These are phyloP conservation scores for Kondoa subrosea DNA, from an alignment of 768 basidiomycete species.

Conservation along the genomic window DNA sequence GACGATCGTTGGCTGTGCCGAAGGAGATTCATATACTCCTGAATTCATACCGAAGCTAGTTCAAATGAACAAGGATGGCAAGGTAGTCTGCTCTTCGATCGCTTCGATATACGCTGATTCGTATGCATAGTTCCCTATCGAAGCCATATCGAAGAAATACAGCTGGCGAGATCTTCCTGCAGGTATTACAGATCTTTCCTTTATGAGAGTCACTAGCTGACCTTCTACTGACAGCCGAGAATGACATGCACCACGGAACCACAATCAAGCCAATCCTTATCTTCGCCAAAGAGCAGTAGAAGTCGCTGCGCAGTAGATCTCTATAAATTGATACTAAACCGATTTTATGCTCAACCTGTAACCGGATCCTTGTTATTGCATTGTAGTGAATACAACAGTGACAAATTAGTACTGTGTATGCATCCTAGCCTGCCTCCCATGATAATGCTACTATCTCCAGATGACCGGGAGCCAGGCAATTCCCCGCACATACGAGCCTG, in stretches of 20 bases:
- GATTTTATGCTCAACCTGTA: conserved; percentile 6
- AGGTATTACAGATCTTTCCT: not conserved
- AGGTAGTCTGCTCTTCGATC: not conserved
- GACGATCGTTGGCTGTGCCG: not conserved
- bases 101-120: too few relatives aligned
- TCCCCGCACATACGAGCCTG: too few relatives aligned
- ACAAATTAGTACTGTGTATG: too few relatives aligned
- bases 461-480: too few relatives aligned
- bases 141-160: not conserved
- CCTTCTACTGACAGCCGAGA: not conserved
- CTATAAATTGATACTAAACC: not conserved
- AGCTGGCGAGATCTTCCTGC: not conserved
- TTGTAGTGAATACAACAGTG: too few relatives aligned
- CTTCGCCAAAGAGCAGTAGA: conserved; percentile 17
- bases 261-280: not conserved
- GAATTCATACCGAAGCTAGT: not conserved
- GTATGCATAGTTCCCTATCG: too few relatives aligned
- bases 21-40: not conserved
- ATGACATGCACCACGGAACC: not conserved
- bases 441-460: too few relatives aligned
- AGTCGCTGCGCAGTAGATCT: not conserved
- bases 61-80: not conserved
- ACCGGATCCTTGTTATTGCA: too few relatives aligned
- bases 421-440: too few relatives aligned
- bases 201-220: not conserved